phyloP scores from a whole-genome alignment of 1,139 yeast species.

The Candida tetrigidarum region DNA sequence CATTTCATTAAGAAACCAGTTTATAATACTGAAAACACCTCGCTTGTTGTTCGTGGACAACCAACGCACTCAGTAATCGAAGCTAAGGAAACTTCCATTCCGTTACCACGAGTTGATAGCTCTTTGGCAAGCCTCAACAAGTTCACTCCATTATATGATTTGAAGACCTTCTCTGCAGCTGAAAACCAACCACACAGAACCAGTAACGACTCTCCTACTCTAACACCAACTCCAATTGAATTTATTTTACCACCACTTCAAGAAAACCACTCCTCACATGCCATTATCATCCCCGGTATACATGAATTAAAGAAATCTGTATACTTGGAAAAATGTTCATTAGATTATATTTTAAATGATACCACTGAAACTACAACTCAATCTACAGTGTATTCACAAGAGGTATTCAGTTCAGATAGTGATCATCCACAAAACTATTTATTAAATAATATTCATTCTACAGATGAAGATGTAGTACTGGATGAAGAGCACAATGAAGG shows the following conservation, averaged over 20 bases:
- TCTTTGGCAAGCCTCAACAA: too few species aligned
- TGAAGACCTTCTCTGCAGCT: slow-evolving; percentile 11
- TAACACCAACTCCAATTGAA: background rate
- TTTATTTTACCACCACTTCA: background rate
- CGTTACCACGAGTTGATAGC: too few species aligned
- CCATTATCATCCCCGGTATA: background rate
- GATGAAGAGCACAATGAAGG: too few species aligned
- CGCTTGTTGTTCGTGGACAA: too few species aligned
- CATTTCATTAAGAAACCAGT: too few species aligned
- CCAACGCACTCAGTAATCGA: too few species aligned
- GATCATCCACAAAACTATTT: background rate
- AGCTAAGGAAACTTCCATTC: too few species aligned
- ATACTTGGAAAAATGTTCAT: slow-evolving; percentile 5
- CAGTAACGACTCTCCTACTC: background rate
- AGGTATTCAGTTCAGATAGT: background rate
- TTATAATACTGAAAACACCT: too few species aligned
- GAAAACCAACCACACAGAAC: slow-evolving; percentile 2
- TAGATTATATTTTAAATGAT: background rate
- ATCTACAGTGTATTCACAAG: background rate
- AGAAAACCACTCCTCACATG: background rate
- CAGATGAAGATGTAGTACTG: too few species aligned
- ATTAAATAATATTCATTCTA: slow-evolving; percentile 1
- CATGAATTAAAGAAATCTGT: background rate
- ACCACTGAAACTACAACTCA: background rate
- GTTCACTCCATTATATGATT: background rate